Evolutionary conservation across 2,329 filamentous ascomycete species (phyloP).

Genomic region (Podosphaera fusca): DNA sequence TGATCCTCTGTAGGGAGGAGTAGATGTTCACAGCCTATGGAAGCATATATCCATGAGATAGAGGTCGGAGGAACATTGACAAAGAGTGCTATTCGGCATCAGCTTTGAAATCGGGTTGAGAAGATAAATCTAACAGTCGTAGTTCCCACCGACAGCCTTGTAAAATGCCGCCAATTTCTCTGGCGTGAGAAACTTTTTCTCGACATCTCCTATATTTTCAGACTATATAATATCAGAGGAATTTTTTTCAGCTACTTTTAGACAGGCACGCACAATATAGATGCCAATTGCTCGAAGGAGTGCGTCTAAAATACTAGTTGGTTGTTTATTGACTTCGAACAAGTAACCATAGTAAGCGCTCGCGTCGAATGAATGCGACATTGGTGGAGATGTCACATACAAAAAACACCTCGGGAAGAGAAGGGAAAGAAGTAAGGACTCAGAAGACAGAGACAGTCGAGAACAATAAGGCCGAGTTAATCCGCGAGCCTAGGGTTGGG

Average conservation of each 20-base stretch:
- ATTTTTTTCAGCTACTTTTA: neutral
- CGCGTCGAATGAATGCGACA: slow-evolving; percentile 6
- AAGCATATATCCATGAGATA: slow-evolving; percentile 81
- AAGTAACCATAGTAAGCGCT: slow-evolving; percentile 35
- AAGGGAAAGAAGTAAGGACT: no score
- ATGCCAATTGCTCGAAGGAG: slow-evolving; percentile 44
- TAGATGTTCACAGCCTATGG: slow-evolving; percentile 71
- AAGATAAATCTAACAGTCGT: slow-evolving; percentile 29
- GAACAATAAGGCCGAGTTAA: no score
- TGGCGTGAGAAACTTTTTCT: slow-evolving; percentile 31
- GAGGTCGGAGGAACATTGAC: slow-evolving; percentile 46
- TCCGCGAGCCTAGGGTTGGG: no score
- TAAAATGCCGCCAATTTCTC: slow-evolving; percentile 58
- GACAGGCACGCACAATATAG: slow-evolving; percentile 36
- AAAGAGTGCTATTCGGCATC: slow-evolving; percentile 37
- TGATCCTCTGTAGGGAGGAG: slow-evolving; percentile 50
- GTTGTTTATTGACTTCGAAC: slow-evolving; percentile 42
- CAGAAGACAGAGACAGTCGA: no score
- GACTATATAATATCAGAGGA: slow-evolving; percentile 21
- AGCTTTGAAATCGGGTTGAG: slow-evolving; percentile 4
- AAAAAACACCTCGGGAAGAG: no score
- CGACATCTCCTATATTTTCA: slow-evolving; percentile 32
- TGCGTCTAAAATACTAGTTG: slow-evolving; percentile 42
- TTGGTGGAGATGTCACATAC: neutral
- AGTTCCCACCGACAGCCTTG: slow-evolving; percentile 49